Base-by-base conservation (phyloP, 495 filamentous ascomycete species). In the Tuber umbilicatum region DNA sequence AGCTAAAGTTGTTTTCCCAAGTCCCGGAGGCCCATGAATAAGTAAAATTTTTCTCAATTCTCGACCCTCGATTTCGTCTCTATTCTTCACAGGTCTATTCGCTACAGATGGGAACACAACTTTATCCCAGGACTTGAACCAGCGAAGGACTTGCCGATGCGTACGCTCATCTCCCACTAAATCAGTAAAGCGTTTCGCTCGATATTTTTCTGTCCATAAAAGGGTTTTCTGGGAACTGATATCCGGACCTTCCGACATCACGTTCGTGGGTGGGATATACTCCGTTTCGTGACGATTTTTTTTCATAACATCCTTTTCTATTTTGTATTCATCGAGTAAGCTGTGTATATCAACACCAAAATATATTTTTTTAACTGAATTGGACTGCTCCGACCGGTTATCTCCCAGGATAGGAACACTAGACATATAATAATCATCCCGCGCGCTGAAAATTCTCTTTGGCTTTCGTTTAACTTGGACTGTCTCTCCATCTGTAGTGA, bases 1-100 rank as follows among this genome's bases (percentile, higher is more conserved):
- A 2, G 95, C 96, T 42, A 99, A 83, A 0, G 95, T 99, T 0
- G 95, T 99, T 85, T 99, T 99, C 19, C 95, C 95, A 21, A 99
- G 86, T 6, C 95, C 95, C 2, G 95, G 94, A 12, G 94, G 93
- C 0, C 95, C 95, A 50, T 93, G 92, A 2, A 99, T 85, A 79
- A 99, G 86, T 43, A 99, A 85, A 40, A 99, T 92, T 82, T 97
- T 98, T 72, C 91, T 86, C 76, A 94, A 92, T 27, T 88, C 84
- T 69, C 86, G 89, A 79, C 92, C 91, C 73, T 93, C 89, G 38
- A 89, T 88, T 1, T 83, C 84, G 37, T 84, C 81, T 71, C 27
- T 78, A 50, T 50, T 74, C 50, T 47, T 74, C 80, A 72, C 84
- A 84, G 14, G 80, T 73, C 73, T 87, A 86, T 42, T 77, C 77